Evolutionary conservation across 73 alveolate species (phyloP), one percentile per base, ranked within the genome.

Genomic region (Vitrella brassicaformis): DNA sequence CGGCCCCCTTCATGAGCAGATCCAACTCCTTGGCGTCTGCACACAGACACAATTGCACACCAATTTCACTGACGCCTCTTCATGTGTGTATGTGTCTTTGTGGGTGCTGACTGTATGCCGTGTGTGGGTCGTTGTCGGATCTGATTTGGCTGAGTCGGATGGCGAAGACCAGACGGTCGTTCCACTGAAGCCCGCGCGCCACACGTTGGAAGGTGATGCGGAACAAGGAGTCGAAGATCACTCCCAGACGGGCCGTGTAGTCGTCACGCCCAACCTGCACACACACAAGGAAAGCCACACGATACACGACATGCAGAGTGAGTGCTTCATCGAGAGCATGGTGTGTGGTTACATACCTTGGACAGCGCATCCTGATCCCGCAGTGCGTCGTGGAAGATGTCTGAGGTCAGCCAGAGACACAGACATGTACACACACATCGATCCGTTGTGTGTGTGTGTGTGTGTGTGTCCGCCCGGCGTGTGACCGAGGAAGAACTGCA

Each of bases 181-280:
- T 66, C 65, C 22, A 22, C 31, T 0, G 25, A 66, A 97, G 90
- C 0, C 98, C 94, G 39, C 88, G 89, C 27, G 97, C 91, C 25
- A 94, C 94, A 10, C 90, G 88, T 28, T 80, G 81, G 80, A 90
- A 96, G 30, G 92, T 86, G 79, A 87, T 92, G 72, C 68, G 70
- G 85, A 94, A 96, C 66, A 96, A 80, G 68, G 89, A 87, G 64
- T 86, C 87, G 79, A 90, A 85, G 66, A 96, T 94, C 27, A 85
- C 77, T 8, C 22, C 56, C 56, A 39, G 56, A 4, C 56, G 4
- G 56, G 22, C 56, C 4, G 56, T 8, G 56, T 39, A 39, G 56
- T 39, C 56, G 22, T 39, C 56, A 4, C 56, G 4, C 56, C 22
- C 22, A 39, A 39, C 56, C 56, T 39, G 4, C 56, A 14, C 56